These are phyloP conservation scores for Candida manassasensis DNA, from an alignment of 805 yeast genomes.

Conservation along the genomic window DNA sequence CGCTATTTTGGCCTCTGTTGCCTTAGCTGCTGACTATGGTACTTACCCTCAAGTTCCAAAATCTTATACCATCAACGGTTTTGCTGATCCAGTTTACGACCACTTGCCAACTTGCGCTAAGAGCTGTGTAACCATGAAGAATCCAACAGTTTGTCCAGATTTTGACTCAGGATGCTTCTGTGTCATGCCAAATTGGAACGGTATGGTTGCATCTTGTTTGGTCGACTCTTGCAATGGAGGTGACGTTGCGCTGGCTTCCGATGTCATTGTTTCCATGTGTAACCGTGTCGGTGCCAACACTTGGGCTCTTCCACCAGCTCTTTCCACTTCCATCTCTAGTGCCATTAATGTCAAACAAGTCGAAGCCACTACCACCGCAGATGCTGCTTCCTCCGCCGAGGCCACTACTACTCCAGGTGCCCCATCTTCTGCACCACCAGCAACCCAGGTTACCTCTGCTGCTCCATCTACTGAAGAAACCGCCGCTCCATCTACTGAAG, in stretches of 20 bases:
- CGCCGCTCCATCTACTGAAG: constrained; percentile 1
- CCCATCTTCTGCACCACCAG: constrained; percentile 7
- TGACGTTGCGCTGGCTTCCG: constrained; percentile 25
- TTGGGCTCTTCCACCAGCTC: constrained; percentile 19
- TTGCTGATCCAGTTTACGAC: constrained; percentile 34
- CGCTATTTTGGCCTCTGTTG: constrained; percentile 10
- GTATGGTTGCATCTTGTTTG: constrained; percentile 35
- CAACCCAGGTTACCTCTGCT: constrained; percentile 6
- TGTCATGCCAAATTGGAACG: constrained; percentile 34
- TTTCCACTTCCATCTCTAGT: constrained; percentile 18
- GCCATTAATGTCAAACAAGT: constrained; percentile 24
- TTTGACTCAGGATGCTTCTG: constrained; percentile 46
- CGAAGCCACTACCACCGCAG: constrained; percentile 12
- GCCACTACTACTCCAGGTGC: constrained; percentile 9
- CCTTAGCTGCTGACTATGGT: constrained; percentile 19
- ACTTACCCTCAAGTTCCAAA: constrained; percentile 33
- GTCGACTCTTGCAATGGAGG: constrained; percentile 31
- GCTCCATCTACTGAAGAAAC: constrained; percentile 2
- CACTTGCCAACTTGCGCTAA: constrained; percentile 35
- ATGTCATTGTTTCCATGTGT: constrained; percentile 30
- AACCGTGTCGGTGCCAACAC: constrained; percentile 30
- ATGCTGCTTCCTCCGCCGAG: constrained; percentile 3
- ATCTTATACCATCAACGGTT: constrained; percentile 40
- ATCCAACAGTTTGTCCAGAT: constrained; percentile 42
- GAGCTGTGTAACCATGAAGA: constrained; percentile 26